Evolutionary conservation across 129 eudicot genomes (phyloP).

Genomic region (Deinandra increscens): DNA sequence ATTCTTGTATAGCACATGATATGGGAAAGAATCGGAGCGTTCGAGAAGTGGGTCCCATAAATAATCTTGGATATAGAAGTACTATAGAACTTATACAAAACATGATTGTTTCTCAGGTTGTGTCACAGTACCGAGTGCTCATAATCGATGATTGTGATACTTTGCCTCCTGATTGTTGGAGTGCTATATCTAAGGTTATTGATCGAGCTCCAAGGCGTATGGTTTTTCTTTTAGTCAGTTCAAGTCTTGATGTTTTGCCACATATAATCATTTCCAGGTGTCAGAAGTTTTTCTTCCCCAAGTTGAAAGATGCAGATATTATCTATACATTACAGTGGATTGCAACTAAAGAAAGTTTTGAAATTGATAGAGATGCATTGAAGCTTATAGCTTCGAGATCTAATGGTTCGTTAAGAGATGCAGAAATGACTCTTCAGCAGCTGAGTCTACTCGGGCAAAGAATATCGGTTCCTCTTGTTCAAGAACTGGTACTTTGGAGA

Average conservation of each 20-base stretch:
- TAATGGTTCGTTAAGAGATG: conserved; percentile 93
- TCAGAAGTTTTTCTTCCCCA: conserved; percentile 90
- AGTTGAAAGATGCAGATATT: conserved; percentile 93
- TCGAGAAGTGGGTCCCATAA: conserved; percentile 75
- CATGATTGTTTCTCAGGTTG: conserved; percentile 43
- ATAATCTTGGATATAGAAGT: conserved; percentile 59
- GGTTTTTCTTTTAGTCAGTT: conserved; percentile 75
- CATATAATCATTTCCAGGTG: conserved; percentile 89
- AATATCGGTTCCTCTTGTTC: conserved; percentile 82
- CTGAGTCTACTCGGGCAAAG: conserved; percentile 85
- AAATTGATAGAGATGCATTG: conserved; percentile 83
- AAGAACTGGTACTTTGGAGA: conserved; percentile 66
- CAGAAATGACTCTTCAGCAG: conserved; percentile 98
- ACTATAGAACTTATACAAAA: conserved; percentile 55
- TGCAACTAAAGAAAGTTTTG: conserved; percentile 76
- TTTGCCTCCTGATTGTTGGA: conserved; percentile 77
- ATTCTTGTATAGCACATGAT: conserved; percentile 73
- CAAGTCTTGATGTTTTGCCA: conserved; percentile 85
- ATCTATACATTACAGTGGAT: conserved; percentile 82
- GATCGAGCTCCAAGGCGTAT: conserved; percentile 94
- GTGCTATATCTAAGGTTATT: conserved; percentile 80
- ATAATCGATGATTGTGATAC: conserved; percentile 94
- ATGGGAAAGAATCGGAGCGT: conserved; percentile 59
- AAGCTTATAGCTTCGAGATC: conserved; percentile 94
- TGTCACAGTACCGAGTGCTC: conserved; percentile 64